Evolutionary conservation across 2,329 filamentous ascomycete species (phyloP), one percentile per base, ranked within the genome.

Genomic region (Aspergillus pseudoviridinutans): DNA sequence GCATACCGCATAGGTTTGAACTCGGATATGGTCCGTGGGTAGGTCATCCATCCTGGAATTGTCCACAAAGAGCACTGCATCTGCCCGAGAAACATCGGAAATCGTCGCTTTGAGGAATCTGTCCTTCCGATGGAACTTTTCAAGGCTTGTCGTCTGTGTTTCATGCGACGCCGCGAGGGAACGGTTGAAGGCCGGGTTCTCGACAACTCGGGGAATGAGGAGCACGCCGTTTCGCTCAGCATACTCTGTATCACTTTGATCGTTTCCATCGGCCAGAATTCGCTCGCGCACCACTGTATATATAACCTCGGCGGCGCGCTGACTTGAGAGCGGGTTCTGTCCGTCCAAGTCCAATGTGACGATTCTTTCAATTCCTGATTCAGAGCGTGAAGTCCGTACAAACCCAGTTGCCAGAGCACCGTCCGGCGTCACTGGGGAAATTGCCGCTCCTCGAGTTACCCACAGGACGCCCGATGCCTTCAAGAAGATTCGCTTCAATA

Each of bases 1-100:
- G 8, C 68, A 64, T 2, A 67, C 62, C 0, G 70, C 69, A 24
- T 73, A 72, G 44, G 73, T 68, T 41, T 66, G 61, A 27, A 76
- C 67, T 9, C 71, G 68, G 17, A 76, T 59, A 4, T 69, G 42
- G n/a, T 70, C 64, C 0, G 35, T 46, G 3, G 58, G 60, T 0
- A 65, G 49, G 5, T 51, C 46, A 3, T 24, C 9, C 9, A 38
- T 28, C 35, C 51, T 41, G 2, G 6, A 20, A 38, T 66, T 60
- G 7, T 51, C 28, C 4, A 56, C 54, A 29, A 66, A 63, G 17
- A 53, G 24, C 8, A 63, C 51, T 3, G n/a, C 50, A 9, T 50
- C 42, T 1, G 49, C 20, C 2, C 27, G 28, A 8, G 24, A 24
- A 10, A 28, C 25, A 3, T 42, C 46, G n/a, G 50, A 51, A 5